A percentile compares a stretch with the other conserved stretches of the same genome.
Conservation (phyloP, 768 basidiomycete genomes). For the Termitomyces sp. region DNA sequence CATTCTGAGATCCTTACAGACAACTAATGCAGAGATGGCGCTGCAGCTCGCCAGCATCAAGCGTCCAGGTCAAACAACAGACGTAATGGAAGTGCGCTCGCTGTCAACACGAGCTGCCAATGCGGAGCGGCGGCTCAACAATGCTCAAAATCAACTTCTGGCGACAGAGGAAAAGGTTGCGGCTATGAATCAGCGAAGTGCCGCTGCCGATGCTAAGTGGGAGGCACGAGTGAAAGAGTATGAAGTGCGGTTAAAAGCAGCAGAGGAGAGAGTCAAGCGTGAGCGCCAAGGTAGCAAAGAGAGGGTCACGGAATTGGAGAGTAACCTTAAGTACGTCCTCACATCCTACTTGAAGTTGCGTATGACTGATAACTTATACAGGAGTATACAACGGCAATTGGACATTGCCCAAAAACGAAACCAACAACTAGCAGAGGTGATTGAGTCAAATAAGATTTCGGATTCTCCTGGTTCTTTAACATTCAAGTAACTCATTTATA, state of each 20-base stretch:
- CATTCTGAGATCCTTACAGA: constrained; percentile 29
- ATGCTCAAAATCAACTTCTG: constrained; percentile 78
- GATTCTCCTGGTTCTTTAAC: constrained; percentile 6
- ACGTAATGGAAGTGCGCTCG: constrained; percentile 65
- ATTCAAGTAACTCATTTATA: constrained; percentile 6
- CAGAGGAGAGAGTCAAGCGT: constrained; percentile 89
- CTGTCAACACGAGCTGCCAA: constrained; percentile 70
- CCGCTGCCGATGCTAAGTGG: constrained; percentile 81
- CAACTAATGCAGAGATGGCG: constrained; percentile 68
- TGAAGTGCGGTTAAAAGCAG: constrained; percentile 70
- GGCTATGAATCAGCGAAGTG: constrained; percentile 63
- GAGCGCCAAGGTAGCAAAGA: constrained; percentile 95
- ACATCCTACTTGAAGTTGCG: not conserved
- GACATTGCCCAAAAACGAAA: constrained; percentile 76
- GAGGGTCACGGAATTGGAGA: constrained; percentile 65
- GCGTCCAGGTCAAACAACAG: constrained; percentile 49
- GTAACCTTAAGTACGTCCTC: constrained; percentile 54
- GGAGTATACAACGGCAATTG: constrained; percentile 71
- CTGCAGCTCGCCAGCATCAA: constrained; percentile 60
- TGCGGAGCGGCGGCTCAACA: constrained; percentile 83
- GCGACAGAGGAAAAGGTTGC: constrained; percentile 83
- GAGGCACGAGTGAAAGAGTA: constrained; percentile 94
- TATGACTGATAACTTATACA: constrained; percentile 19
- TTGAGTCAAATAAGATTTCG: constrained; percentile 31
- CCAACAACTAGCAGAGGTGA: constrained; percentile 49